phyloP scores from a whole-genome alignment of 441 rosid genomes.

The Adansonia grandidieri region DNA sequence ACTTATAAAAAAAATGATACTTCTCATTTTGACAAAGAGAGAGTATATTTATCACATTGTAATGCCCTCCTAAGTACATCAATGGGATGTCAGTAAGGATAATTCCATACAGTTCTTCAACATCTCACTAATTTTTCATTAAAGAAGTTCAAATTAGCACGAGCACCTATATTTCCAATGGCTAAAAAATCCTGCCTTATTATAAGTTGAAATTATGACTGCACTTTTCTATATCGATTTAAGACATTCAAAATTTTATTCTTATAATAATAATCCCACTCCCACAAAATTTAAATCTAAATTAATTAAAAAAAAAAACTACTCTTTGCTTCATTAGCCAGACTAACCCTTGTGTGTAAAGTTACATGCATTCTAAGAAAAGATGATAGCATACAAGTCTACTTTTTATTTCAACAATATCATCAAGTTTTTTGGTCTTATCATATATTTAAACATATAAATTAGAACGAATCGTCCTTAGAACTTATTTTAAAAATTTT shows the following conservation, averaged over 20 bases:
- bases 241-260: too few species aligned
- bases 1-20: not conserved
- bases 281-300: too few species aligned
- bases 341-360: too few species aligned
- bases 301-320: too few species aligned
- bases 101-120: not conserved
- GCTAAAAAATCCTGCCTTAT: not conserved
- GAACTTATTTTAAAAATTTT: not conserved
- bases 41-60: not conserved
- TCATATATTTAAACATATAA: not conserved
- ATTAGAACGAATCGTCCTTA: not conserved
- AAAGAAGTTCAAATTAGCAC: not conserved
- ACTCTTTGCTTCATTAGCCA: too few species aligned
- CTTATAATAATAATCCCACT: too few species aligned
- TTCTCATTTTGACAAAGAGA: not conserved
- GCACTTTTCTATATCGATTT: not conserved
- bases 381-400: too few species aligned
- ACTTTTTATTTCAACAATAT: not conserved
- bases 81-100: not conserved
- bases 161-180: not conserved
- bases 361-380: too few species aligned
- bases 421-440: not conserved
- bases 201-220: not conserved
- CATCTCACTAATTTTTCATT: not conserved
- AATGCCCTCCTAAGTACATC: not conserved